Conservation (phyloP, 1,284 basidiomycete species). For the Cystobasidium pallidum region DNA sequence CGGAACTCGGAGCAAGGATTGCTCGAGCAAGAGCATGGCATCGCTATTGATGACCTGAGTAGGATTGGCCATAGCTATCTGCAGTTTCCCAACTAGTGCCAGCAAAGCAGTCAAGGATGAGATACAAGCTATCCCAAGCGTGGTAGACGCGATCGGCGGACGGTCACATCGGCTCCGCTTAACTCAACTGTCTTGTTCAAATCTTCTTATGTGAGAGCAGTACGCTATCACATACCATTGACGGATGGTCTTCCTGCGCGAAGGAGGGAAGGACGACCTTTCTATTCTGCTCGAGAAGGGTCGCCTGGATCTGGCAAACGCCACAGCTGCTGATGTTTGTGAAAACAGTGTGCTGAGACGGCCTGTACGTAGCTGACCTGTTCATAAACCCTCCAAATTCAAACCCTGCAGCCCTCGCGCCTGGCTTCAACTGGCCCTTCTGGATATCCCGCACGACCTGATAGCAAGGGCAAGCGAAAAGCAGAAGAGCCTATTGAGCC, state of each 20-base stretch:
- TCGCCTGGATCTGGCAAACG: constrained; percentile 15
- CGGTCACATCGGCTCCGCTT: too few species aligned
- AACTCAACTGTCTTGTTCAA: too few species aligned
- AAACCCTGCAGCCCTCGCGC: neutral
- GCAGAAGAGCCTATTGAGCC: constrained; percentile 27
- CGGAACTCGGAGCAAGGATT: constrained; percentile 80
- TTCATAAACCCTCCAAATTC: too few species aligned
- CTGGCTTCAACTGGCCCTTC: neutral
- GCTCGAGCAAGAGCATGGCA: constrained; percentile 75
- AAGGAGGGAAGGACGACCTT: constrained; percentile 38
- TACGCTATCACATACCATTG: neutral
- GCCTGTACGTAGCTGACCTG: neutral
- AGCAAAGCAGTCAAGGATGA: neutral
- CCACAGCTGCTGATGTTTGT: constrained; percentile 6
- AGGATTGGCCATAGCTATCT: constrained; percentile 6
- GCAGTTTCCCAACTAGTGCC: neutral
- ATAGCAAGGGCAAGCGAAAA: constrained; percentile 37
- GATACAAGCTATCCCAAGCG: too few species aligned
- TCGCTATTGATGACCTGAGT: constrained; percentile 9
- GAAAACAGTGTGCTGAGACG: neutral
- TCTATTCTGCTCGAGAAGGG: constrained; percentile 26
- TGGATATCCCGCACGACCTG: constrained; percentile 1
- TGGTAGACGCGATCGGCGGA: too few species aligned
- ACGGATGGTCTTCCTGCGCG: constrained; percentile 39
- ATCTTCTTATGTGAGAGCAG: too few species aligned